These are phyloP conservation scores for Tephrocybe sp. DNA, from an alignment of 768 basidiomycete genomes.

Conservation along the genomic window DNA sequence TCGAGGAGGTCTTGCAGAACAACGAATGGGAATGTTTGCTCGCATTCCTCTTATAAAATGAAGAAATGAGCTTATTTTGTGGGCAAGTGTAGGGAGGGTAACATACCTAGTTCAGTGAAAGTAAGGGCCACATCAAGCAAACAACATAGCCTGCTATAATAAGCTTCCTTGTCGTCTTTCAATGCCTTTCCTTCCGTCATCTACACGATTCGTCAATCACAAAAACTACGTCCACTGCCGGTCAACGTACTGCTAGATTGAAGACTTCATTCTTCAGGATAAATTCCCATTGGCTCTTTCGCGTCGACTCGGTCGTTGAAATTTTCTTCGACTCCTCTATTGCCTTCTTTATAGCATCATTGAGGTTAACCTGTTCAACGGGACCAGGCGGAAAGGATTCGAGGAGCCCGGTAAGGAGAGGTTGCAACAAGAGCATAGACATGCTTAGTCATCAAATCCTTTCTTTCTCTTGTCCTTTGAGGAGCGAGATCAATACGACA, in stretches of 20 bases:
- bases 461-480: slow-evolving; percentile 7
- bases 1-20: slow-evolving; percentile 82
- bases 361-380: slow-evolving; percentile 43
- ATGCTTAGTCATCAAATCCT: slow-evolving; percentile 18
- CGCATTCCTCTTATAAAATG: slow-evolving; percentile 62
- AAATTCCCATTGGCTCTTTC: slow-evolving; percentile 75
- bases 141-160: slow-evolving; percentile 60
- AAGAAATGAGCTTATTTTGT: not conserved
- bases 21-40: slow-evolving; percentile 67
- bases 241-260: slow-evolving; percentile 58
- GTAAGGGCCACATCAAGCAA: slow-evolving; percentile 71
- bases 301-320: slow-evolving; percentile 49
- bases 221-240: not conserved
- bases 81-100: not conserved
- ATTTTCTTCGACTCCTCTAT: slow-evolving; percentile 40
- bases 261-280: slow-evolving; percentile 70
- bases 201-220: slow-evolving; percentile 32
- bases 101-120: slow-evolving; percentile 74
- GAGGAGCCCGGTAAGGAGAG: slow-evolving; percentile 49
- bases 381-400: slow-evolving; percentile 50
- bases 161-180: slow-evolving; percentile 43
- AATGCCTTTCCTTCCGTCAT: slow-evolving; percentile 66
- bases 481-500: slow-evolving; percentile 11
- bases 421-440: slow-evolving; percentile 50
- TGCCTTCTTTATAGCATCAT: slow-evolving; percentile 46